These are phyloP conservation scores for Candida hungchunana DNA, from an alignment of 805 yeast species.

Conservation along the genomic window DNA sequence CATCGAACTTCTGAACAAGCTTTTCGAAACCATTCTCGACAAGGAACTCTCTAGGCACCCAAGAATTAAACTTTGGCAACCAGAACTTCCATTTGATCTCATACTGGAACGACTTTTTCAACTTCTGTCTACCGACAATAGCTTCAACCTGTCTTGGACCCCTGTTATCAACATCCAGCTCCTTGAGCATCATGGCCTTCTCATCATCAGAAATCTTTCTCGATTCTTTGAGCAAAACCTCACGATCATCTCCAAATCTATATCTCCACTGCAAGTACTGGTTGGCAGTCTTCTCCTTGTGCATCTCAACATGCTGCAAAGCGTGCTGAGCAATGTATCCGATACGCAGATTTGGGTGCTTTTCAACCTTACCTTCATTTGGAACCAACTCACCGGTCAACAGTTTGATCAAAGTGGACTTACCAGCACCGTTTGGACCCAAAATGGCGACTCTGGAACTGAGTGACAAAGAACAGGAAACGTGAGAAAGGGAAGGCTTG, in stretches of 20 bases:
- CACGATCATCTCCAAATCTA: slow-evolving; percentile 96
- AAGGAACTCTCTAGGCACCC: slow-evolving; percentile 83
- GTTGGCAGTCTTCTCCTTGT: slow-evolving; percentile 95
- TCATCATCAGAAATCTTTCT: slow-evolving; percentile 82
- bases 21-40: slow-evolving; percentile 83
- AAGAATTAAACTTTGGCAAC: slow-evolving; percentile 89
- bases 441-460: slow-evolving; percentile 96
- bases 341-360: slow-evolving; percentile 96
- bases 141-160: slow-evolving; percentile 91
- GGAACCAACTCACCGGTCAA: slow-evolving; percentile 92
- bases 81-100: slow-evolving; percentile 92
- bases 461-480: slow-evolving; percentile 85
- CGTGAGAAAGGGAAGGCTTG: slow-evolving; percentile 74
- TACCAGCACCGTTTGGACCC: slow-evolving; percentile 99
- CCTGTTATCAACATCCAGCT: slow-evolving; percentile 75
- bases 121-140: slow-evolving; percentile 93
- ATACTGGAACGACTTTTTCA: slow-evolving; percentile 94
- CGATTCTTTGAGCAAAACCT: slow-evolving; percentile 87
- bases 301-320: slow-evolving; percentile 93
- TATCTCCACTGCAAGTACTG: slow-evolving; percentile 99
- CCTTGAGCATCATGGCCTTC: slow-evolving; percentile 68
- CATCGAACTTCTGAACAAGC: slow-evolving; percentile 94
- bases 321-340: slow-evolving; percentile 99
- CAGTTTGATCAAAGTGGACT: slow-evolving; percentile 89
- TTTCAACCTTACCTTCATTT: slow-evolving; percentile 83